A percentile compares a stretch with the other conserved stretches of the same genome.
Conservation (phyloP, 2,329 filamentous ascomycete species). For the Dendrostoma leiphaemia region DNA sequence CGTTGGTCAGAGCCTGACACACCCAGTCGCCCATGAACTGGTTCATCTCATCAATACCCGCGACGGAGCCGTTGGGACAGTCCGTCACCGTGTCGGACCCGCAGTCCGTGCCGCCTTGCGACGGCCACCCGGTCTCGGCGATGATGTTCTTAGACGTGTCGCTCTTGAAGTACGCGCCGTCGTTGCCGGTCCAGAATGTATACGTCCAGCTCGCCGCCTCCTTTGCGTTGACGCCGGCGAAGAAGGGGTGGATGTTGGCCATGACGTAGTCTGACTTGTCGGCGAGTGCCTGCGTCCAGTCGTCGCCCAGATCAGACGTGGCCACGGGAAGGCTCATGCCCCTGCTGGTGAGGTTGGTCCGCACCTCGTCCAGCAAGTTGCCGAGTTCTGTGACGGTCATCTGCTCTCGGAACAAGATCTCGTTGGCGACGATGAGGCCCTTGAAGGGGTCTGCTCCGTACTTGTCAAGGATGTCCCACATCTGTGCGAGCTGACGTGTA, state of each 20-base stretch:
- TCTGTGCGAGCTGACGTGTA: slow-evolving; percentile 73
- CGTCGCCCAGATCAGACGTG: slow-evolving; percentile 84
- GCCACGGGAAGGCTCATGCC: slow-evolving; percentile 73
- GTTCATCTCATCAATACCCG: slow-evolving; percentile 78
- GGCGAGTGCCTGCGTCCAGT: slow-evolving; percentile 74
- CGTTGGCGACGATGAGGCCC: slow-evolving; percentile 79
- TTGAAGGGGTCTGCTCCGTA: slow-evolving; percentile 71
- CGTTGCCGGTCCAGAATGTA: slow-evolving; percentile 73
- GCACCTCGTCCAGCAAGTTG: slow-evolving; percentile 64
- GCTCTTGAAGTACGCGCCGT: slow-evolving; percentile 62
- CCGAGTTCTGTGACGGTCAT: slow-evolving; percentile 65
- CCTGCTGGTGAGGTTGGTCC: slow-evolving; percentile 66
- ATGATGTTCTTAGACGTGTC: slow-evolving; percentile 72
- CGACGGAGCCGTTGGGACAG: slow-evolving; percentile 69
- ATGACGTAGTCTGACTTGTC: slow-evolving; percentile 80
- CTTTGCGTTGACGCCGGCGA: slow-evolving; percentile 70
- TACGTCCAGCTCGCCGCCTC: slow-evolving; percentile 78
- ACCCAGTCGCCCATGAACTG: slow-evolving; percentile 84
- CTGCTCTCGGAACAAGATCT: slow-evolving; percentile 74
- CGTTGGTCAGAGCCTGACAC: slow-evolving; percentile 74
- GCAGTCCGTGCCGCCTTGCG: slow-evolving; percentile 76
- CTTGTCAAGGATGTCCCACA: slow-evolving; percentile 77
- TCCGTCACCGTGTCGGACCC: slow-evolving; percentile 48
- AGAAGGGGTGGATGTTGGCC: slow-evolving; percentile 97
- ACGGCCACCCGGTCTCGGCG: slow-evolving; percentile 90